These are phyloP conservation scores for Argentina anserina DNA, from an alignment of 306 rosid species.

Conservation along the genomic window DNA sequence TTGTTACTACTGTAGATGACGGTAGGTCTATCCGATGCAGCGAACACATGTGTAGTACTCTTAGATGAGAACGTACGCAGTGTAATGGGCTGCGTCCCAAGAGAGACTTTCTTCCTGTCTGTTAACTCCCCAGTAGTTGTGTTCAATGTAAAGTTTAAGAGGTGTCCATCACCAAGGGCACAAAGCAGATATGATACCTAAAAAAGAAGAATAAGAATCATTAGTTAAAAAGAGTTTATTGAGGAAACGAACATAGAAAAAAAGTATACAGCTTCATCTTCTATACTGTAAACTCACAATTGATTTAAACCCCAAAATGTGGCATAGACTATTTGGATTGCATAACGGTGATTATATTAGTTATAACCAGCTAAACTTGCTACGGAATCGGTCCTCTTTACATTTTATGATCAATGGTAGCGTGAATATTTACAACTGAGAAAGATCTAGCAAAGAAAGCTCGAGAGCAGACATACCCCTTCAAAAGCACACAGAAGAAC, in stretches of 20 bases:
- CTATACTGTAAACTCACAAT: background rate
- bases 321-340: background rate
- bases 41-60: conserved; percentile 91
- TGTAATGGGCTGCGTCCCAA: conserved; percentile 98
- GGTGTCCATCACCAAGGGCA: conserved; percentile 98
- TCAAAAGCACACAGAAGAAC: conserved; percentile 98
- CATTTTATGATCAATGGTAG: background rate
- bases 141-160: conserved; percentile 80
- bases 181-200: conserved; percentile 88
- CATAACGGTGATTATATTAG: background rate
- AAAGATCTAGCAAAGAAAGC: conserved; percentile 10
- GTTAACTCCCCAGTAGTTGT: conserved; percentile 75
- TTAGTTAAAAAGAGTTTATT: background rate
- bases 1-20: conserved; percentile 98
- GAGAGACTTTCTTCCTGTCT: conserved; percentile 94
- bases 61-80: conserved; percentile 94
- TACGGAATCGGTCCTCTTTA: background rate
- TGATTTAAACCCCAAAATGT: background rate
- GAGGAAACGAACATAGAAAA: background rate
- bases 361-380: background rate
- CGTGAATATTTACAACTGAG: background rate
- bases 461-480: conserved; percentile 63
- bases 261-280: background rate
- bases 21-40: conserved; percentile 97
- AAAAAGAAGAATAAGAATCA: background rate